phyloP scores from a whole-genome alignment of 257 asterid genomes.

The Lycium ferocissimum region DNA sequence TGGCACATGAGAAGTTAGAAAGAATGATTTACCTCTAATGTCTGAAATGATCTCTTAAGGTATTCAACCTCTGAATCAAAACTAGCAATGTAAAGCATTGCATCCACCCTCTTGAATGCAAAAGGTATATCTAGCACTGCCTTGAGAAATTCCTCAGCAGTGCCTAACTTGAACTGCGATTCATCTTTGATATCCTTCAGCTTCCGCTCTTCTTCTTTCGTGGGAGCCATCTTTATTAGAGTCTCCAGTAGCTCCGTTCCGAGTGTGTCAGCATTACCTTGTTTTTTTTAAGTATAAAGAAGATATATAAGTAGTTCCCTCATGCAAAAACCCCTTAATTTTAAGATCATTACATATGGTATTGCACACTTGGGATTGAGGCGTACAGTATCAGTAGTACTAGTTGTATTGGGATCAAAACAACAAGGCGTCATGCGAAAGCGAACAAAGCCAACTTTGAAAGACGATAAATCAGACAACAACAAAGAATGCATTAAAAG shows the following conservation, averaged over 20 bases:
- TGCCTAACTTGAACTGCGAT: slow-evolving; percentile 61
- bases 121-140: slow-evolving; percentile 74
- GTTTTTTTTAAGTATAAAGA: slow-evolving; percentile 5
- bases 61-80: slow-evolving; percentile 75
- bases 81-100: slow-evolving; percentile 72
- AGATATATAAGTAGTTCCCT: background rate
- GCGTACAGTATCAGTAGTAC: background rate
- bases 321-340: background rate
- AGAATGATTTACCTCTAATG: slow-evolving; percentile 66
- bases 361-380: background rate
- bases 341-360: background rate
- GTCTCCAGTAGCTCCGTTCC: slow-evolving; percentile 81
- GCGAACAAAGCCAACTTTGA: too few relatives aligned
- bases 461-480: too few relatives aligned
- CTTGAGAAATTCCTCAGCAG: slow-evolving; percentile 81
- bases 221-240: slow-evolving; percentile 82
- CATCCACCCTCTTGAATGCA: slow-evolving; percentile 81
- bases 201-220: slow-evolving; percentile 71
- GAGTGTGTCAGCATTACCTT: slow-evolving; percentile 70
- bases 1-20: background rate
- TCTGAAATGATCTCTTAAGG: slow-evolving; percentile 71
- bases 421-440: too few relatives aligned
- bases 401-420: background rate
- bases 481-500: too few relatives aligned
- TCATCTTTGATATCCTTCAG: slow-evolving; percentile 66